Percentiles rank a stretch among this genome's conserved stretches.
Evolutionary conservation across 2,329 filamentous ascomycete species (phyloP).

Genomic region (Orbilia oligospora): DNA sequence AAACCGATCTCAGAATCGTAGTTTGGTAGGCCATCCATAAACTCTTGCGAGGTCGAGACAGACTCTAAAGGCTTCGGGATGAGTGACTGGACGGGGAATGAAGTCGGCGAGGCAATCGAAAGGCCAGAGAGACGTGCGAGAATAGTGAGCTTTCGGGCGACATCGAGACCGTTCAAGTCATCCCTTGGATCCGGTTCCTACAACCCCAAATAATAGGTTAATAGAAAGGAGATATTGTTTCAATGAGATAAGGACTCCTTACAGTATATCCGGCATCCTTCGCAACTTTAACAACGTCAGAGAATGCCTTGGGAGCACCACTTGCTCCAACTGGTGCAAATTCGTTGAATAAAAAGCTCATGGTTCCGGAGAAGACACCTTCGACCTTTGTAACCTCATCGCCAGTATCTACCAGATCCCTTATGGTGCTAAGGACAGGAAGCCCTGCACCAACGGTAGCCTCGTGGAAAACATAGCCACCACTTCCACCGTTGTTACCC

Average conservation of each 20-base stretch:
- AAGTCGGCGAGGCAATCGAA: constrained; percentile 83
- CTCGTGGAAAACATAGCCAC: constrained; percentile 92
- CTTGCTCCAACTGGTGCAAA: constrained; percentile 84
- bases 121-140: constrained; percentile 88
- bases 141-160: constrained; percentile 96
- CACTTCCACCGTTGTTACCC: constrained; percentile 70
- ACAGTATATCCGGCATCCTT: constrained; percentile 89
- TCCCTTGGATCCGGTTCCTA: constrained; percentile 85
- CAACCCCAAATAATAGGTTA: background rate
- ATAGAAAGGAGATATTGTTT: background rate
- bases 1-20: constrained; percentile 93
- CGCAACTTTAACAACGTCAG: constrained; percentile 89
- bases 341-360: constrained; percentile 98
- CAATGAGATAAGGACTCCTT: constrained; percentile 4
- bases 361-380: constrained; percentile 96
- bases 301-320: constrained; percentile 82
- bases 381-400: constrained; percentile 93
- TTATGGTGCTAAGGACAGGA: constrained; percentile 91
- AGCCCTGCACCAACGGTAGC: constrained; percentile 93
- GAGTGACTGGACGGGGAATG: constrained; percentile 93
- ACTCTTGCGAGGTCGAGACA: constrained; percentile 83
- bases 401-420: constrained; percentile 93
- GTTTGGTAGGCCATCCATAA: constrained; percentile 82
- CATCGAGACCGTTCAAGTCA: constrained; percentile 87
- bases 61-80: constrained; percentile 90